phyloP scores from a whole-genome alignment of 176 grass and related monocot species.

The Cenchrus americanus region DNA sequence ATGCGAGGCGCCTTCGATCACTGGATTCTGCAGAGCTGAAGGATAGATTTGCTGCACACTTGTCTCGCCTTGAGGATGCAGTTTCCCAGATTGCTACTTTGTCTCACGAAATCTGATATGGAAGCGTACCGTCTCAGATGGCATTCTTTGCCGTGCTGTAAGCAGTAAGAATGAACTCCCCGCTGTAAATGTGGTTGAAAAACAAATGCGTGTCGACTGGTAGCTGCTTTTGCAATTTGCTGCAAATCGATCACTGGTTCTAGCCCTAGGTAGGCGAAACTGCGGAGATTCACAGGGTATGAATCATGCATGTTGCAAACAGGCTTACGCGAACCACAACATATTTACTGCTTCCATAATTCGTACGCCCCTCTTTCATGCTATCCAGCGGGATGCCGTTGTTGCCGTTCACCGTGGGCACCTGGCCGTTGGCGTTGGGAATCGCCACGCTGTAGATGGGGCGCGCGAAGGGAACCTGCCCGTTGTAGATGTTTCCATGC shows the following conservation, averaged over 20 bases:
- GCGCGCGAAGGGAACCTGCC: conserved; percentile 72
- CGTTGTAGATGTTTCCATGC: conserved; percentile 75
- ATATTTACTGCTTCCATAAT: conserved; percentile 12
- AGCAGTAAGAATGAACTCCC: neutral
- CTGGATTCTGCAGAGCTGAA: conserved; percentile 49
- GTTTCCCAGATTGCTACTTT: conserved; percentile 62
- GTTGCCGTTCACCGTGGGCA: conserved; percentile 65
- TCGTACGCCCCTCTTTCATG: neutral
- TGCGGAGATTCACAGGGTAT: neutral
- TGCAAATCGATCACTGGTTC: neutral
- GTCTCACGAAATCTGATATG: conserved; percentile 49
- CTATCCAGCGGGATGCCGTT: conserved; percentile 67
- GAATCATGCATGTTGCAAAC: neutral
- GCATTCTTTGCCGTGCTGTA: neutral
- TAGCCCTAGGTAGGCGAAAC: no score
- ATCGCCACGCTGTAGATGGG: conserved; percentile 69
- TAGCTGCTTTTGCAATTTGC: neutral
- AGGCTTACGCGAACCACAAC: conserved; percentile 9
- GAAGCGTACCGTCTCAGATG: conserved; percentile 9
- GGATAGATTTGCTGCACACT: conserved; percentile 57
- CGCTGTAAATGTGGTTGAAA: neutral
- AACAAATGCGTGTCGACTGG: neutral
- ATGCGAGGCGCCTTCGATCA: conserved; percentile 54
- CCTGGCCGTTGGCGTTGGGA: conserved; percentile 61
- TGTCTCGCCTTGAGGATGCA: conserved; percentile 61